Percentiles rank a stretch among this genome's conserved stretches.
Evolutionary conservation across 805 yeast genomes (phyloP).

Genomic region (Suhomyces xylopsoci): DNA sequence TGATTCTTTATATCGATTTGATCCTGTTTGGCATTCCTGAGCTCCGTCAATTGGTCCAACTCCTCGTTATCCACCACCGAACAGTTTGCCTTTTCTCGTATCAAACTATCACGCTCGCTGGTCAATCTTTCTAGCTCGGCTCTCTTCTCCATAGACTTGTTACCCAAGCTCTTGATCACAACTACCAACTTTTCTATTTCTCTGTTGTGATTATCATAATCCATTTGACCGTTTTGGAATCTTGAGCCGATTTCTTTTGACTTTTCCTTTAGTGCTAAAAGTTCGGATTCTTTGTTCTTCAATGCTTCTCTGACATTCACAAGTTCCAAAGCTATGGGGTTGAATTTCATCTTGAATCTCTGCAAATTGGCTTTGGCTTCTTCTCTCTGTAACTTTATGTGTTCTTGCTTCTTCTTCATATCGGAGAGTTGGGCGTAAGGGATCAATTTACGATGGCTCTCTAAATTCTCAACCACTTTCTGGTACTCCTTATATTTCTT

Average conservation of each 20-base stretch:
- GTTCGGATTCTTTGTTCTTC: not conserved
- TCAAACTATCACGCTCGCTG: constrained; percentile 9
- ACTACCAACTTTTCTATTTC: constrained; percentile 23
- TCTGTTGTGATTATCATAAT: constrained; percentile 1
- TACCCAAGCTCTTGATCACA: constrained; percentile 4
- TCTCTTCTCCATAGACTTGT: constrained; percentile 10
- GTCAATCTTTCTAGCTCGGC: constrained; percentile 9
- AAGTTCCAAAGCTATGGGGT: constrained; percentile 20
- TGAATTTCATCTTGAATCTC: constrained; percentile 19
- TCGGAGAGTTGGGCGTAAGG: constrained; percentile 43
- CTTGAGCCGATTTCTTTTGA: constrained; percentile 7
- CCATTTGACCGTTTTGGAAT: constrained; percentile 3
- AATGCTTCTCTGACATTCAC: not conserved
- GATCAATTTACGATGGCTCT: constrained; percentile 34
- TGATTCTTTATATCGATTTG: constrained; percentile 11
- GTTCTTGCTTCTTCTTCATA: constrained; percentile 29
- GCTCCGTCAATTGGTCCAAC: constrained; percentile 17
- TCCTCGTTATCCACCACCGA: constrained; percentile 30
- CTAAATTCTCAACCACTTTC: constrained; percentile 39
- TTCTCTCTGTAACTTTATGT: constrained; percentile 33
- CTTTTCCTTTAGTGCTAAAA: not conserved
- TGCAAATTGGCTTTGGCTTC: constrained; percentile 32
- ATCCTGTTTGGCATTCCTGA: constrained; percentile 19
- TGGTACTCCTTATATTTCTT: constrained; percentile 45
- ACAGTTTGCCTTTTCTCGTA: constrained; percentile 18